Evolutionary conservation across 495 filamentous ascomycete genomes (phyloP), one percentile per base, ranked within the genome.

Genomic region (Penicillium bovifimosum): DNA sequence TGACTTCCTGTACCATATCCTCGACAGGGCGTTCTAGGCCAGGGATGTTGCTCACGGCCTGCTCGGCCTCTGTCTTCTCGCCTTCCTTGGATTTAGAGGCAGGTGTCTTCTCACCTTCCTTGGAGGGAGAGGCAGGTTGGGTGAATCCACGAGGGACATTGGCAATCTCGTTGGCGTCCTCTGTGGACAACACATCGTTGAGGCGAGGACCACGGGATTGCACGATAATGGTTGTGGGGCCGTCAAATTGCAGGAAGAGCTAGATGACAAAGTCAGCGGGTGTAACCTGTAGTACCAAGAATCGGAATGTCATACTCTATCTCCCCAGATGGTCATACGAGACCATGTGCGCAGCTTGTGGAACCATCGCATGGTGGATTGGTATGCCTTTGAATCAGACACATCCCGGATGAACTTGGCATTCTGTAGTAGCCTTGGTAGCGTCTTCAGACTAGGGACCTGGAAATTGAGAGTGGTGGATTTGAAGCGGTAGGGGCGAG

Each of bases 161-260:
- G 0, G 93, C 92, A 29, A 95, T 81, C 70, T 96, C 93, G 52
- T 91, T 90, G 48, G 96, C 80, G 48, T 97, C 87, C 13, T 80
- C 78, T 9, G 72, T 72, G 14, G 81, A 85, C 45, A 98, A 68
- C 6, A 88, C 79, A 59, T 98, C 93, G 40, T 81, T 80, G 16
- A 95, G 69, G 1, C 86, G 72, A 9, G 86, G 78, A 6, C 84
- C 88, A 16, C 91, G 83, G 20, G 88, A 90, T 60, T 95, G 93
- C 59, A 98, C 69, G 18, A 97, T 75, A 31, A 98, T 77, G 4
- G 85, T 96, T 2, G 79, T 81, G 17, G 93, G 93, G 0, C 93
- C 93, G 20, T 85, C 78, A 60, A 98, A 96, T 59, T 87, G 85
- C 18, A 97, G 72, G 63, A 97, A 97, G 11, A 96, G 75, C 83